Evolutionary conservation across 495 filamentous ascomycete genomes (phyloP), one percentile per base, ranked within the genome.

Genomic region (Beverwykella pulmonaria): DNA sequence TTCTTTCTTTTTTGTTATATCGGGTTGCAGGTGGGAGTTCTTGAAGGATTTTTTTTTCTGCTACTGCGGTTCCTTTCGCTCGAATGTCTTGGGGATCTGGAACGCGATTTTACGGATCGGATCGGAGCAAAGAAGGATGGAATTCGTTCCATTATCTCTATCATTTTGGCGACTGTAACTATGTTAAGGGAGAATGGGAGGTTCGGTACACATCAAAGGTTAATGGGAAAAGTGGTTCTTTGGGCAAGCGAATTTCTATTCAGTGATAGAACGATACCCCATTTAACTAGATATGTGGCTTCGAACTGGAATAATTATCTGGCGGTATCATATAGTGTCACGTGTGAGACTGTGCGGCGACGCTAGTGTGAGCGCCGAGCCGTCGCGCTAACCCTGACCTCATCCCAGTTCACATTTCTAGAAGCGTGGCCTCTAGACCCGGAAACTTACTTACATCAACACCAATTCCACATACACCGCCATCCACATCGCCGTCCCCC

Each of bases 401-500:
- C 29, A 68, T n/a, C 65, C 65, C 57, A 61, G 52, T 49, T 62
- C 12, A 53, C 34, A 39, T 59, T 71, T 71, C 68, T 62, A 66
- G 68, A 71, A 71, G 62, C 59, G 68, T 71, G 68, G 39, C 68
- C 68, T 71, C 53, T 67, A 41, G 23, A 44, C 25, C 50, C 30
- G n/a, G 30, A 57, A 22, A 48, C 47, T 52, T 19, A 25, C 54
- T 44, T 23, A 39, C 47, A 53, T n/a, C 56, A 34, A 36, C 62
- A 20, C 50, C 62, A 61, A 62, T 49, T 49, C 39, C 50, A 48
- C 56, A 1, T 29, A 55, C 44, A 53, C 55, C 23, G 27, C 50
- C 44, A 14, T 29, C 61, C 22, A 27, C 22, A 48, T 36, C 25
- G 15, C 12, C 49, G 26, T 57, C 53, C 32, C 36, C 39, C 34